Evolutionary conservation across 306 rosid species (phyloP).

Genomic region (Ormosia semicastrata): DNA sequence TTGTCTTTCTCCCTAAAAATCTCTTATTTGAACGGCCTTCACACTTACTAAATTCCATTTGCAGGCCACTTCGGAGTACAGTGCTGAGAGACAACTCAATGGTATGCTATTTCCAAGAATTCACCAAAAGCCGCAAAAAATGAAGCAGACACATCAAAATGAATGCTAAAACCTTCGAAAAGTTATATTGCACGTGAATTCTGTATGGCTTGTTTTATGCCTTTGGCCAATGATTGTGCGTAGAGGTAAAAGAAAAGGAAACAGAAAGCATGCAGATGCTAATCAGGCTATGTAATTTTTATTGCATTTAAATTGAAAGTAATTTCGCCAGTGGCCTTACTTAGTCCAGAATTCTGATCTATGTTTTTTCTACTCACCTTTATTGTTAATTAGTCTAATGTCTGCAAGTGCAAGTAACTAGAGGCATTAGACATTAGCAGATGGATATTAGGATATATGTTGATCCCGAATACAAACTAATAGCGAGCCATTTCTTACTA

Average conservation of each 20-base stretch:
- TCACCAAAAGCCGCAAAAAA: conserved; percentile 57
- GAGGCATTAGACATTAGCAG: not conserved
- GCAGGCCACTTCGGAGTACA: conserved; percentile 88
- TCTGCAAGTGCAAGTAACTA: not conserved
- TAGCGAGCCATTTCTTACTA: not conserved
- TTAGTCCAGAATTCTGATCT: not conserved
- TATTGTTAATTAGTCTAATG: not conserved
- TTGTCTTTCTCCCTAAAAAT: not conserved
- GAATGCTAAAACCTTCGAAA: conserved; percentile 36
- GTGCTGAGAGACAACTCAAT: conserved; percentile 88
- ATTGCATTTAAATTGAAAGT: conserved; percentile 40
- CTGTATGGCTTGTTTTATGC: conserved; percentile 21
- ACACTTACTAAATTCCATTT: conserved; percentile 14
- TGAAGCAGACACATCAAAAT: conserved; percentile 63
- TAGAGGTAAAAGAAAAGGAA: conserved; percentile 23
- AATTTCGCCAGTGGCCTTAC: conserved; percentile 16
- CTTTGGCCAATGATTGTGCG: conserved; percentile 24
- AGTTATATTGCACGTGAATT: conserved; percentile 9
- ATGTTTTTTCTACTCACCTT: not conserved
- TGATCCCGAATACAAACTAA: not conserved
- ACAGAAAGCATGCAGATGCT: conserved; percentile 27
- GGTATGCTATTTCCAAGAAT: conserved; percentile 73
- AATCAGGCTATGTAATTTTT: conserved; percentile 41
- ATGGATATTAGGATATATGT: not conserved
- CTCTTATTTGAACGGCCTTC: not conserved